A percentile compares a stretch with the other conserved stretches of the same genome.
phyloP scores from a whole-genome alignment of 2,329 filamentous ascomycete species.

The Epichloe glyceriae region DNA sequence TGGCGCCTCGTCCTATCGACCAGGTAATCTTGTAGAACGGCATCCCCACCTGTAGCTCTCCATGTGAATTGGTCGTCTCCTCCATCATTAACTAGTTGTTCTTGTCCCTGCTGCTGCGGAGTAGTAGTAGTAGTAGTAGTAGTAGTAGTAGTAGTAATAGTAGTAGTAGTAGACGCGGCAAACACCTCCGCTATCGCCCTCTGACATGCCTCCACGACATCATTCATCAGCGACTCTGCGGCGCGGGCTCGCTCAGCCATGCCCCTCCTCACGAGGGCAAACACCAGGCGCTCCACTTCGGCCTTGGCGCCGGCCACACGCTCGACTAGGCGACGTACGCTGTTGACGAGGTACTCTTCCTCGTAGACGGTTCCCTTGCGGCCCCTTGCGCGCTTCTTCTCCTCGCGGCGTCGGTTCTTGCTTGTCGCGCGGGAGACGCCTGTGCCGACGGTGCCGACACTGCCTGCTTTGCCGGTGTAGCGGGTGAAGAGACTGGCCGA shows the following conservation, averaged over 20 bases:
- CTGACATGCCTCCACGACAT: slow-evolving; percentile 59
- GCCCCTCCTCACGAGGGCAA: slow-evolving; percentile 61
- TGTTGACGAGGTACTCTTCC: slow-evolving; percentile 91
- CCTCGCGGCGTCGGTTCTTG: slow-evolving; percentile 80
- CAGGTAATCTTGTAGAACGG: slow-evolving; percentile 38
- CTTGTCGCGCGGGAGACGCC: slow-evolving; percentile 66
- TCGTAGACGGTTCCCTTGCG: slow-evolving; percentile 98
- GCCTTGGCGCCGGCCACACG: slow-evolving; percentile 59
- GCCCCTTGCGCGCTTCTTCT: slow-evolving; percentile 85
- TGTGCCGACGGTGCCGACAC: slow-evolving; percentile 56
- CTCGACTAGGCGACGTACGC: slow-evolving; percentile 70
- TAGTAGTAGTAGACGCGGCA: slow-evolving; percentile 11
- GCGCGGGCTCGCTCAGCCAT: slow-evolving; percentile 83
- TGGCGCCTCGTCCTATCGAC: slow-evolving; percentile 31
- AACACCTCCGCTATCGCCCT: slow-evolving; percentile 62
- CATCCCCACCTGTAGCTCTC: slow-evolving; percentile 35
- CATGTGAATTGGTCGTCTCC: slow-evolving; percentile 10
- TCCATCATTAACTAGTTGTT: slow-evolving; percentile 9
- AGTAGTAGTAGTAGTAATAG: too few species aligned
- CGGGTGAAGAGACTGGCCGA: slow-evolving; percentile 83
- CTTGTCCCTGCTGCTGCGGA: slow-evolving; percentile 8
- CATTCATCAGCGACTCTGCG: slow-evolving; percentile 59
- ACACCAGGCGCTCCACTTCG: slow-evolving; percentile 63
- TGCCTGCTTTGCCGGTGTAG: slow-evolving; percentile 62
- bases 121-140: slow-evolving; percentile 1